Percentiles rank a stretch among this genome's conserved stretches.
Conservation (phyloP, 805 yeast species). For the Lipomyces kockii region DNA sequence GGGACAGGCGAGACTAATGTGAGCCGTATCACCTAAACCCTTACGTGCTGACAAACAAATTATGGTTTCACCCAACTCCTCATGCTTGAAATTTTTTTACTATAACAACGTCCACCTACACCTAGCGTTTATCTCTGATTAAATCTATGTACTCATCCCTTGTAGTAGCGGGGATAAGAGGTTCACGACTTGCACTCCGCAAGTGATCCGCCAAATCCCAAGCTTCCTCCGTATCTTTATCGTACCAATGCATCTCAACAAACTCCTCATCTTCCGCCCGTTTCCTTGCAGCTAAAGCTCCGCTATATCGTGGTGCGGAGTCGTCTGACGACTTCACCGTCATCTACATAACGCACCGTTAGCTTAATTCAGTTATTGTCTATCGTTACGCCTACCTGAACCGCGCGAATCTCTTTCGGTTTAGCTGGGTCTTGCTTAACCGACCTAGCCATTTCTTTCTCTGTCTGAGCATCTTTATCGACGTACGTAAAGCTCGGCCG, state of each 20-base stretch:
- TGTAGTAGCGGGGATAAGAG: constrained; percentile 33
- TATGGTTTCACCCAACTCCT: background rate
- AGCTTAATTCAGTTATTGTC: background rate
- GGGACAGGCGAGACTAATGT: too few relatives aligned
- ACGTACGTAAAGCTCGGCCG: constrained; percentile 82
- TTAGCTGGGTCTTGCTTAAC: constrained; percentile 51
- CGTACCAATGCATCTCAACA: constrained; percentile 53
- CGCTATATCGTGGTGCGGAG: constrained; percentile 65
- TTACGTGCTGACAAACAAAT: too few relatives aligned
- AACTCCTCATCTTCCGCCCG: constrained; percentile 64
- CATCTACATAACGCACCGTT: constrained; percentile 47
- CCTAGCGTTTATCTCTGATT: constrained; percentile 12
- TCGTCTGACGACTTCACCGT: constrained; percentile 66
- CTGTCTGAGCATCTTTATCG: constrained; percentile 59
- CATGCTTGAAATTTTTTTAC: background rate
- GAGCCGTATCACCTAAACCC: too few relatives aligned
- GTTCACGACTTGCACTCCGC: constrained; percentile 28
- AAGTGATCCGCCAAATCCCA: constrained; percentile 44
- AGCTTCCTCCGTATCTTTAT: constrained; percentile 44
- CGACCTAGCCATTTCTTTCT: constrained; percentile 49
- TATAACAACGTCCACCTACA: background rate
- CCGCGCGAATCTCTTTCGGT: constrained; percentile 59
- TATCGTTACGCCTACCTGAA: constrained; percentile 49
- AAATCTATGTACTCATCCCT: constrained; percentile 37
- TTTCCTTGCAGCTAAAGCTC: constrained; percentile 70